phyloP scores from a whole-genome alignment of 768 basidiomycete genomes.

The Lactarius hengduanensis region DNA sequence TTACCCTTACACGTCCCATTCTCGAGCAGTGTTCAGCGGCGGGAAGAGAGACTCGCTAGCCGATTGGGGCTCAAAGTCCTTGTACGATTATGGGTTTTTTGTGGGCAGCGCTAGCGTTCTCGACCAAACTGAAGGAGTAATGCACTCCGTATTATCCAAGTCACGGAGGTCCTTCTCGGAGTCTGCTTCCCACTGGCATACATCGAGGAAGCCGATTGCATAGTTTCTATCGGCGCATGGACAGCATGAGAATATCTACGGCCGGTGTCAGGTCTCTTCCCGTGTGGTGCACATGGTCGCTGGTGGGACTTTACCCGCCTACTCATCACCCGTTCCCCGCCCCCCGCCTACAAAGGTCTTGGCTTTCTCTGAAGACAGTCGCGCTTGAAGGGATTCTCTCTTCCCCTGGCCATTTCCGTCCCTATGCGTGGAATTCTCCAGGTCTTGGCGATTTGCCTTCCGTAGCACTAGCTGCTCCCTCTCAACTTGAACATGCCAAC shows the following conservation, averaged over 20 bases:
- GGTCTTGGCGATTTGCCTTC: conserved; percentile 27
- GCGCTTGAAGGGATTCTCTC: neutral
- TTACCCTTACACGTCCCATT: neutral
- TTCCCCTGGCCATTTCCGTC: neutral
- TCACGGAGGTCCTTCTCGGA: neutral
- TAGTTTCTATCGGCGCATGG: neutral
- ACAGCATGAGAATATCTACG: neutral
- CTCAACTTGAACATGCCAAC: conserved; percentile 18
- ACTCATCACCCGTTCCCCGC: neutral
- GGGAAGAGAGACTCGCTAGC: neutral
- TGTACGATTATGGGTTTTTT: neutral
- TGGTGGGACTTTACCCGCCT: neutral
- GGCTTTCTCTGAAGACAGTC: neutral
- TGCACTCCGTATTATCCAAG: neutral
- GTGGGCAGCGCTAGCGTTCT: neutral
- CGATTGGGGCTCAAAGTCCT: neutral
- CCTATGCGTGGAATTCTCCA: conserved; percentile 12
- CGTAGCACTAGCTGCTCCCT: conserved; percentile 27
- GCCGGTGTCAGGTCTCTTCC: neutral
- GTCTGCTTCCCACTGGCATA: neutral
- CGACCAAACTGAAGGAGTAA: neutral
- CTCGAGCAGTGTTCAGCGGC: neutral
- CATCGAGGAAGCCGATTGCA: neutral
- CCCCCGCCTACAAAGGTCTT: neutral
- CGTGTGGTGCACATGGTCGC: neutral